Conservation (phyloP, 148 eudicot species). For the Nepenthes mirabilis region DNA sequence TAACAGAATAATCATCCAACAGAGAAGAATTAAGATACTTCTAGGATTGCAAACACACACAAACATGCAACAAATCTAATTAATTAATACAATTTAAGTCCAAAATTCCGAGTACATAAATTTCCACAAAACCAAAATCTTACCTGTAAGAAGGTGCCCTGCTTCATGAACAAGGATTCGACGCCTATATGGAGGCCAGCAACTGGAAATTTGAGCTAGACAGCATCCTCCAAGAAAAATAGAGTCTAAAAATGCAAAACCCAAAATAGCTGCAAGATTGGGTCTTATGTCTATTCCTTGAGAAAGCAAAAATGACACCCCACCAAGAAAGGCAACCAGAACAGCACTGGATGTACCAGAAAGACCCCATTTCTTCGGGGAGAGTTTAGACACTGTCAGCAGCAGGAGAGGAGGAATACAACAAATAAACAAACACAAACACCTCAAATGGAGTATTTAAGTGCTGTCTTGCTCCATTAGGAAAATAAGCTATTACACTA, state of each 20-base stretch:
- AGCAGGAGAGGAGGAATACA: constrained; percentile 2
- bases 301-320: constrained; percentile 50
- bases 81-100: not conserved
- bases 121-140: not conserved
- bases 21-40: constrained; percentile 2
- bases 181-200: constrained; percentile 91
- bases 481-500: too few relatives aligned
- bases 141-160: constrained; percentile 90
- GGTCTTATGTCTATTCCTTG: constrained; percentile 91
- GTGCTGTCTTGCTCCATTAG: too few relatives aligned
- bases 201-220: constrained; percentile 82
- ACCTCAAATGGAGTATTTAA: not conserved
- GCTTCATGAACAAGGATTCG: constrained; percentile 99
- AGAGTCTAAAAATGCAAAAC: constrained; percentile 58
- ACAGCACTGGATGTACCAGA: constrained; percentile 55
- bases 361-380: constrained; percentile 95
- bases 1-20: not conserved
- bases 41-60: not conserved
- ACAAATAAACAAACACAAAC: not conserved
- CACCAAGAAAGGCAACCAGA: constrained; percentile 55
- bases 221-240: constrained; percentile 83
- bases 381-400: constrained; percentile 58
- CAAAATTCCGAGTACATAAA: not conserved
- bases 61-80: not conserved
- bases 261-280: constrained; percentile 60